Percentiles rank a stretch among this genome's conserved stretches.
These are phyloP conservation scores for Nidula niveotomentosa DNA, from an alignment of 1,284 basidiomycete genomes.

Conservation along the genomic window DNA sequence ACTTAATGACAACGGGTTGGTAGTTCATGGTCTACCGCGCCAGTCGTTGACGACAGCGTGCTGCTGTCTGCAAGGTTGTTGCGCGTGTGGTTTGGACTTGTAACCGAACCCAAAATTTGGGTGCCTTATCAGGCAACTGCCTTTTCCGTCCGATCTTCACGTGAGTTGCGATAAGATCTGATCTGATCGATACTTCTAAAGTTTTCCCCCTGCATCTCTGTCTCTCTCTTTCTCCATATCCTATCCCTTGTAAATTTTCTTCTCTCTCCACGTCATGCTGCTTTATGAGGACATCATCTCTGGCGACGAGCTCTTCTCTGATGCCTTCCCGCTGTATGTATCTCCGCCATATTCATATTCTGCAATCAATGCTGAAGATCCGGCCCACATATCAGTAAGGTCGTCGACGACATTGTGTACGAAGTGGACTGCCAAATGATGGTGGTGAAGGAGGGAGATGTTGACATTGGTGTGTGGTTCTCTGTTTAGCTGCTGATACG, in stretches of 20 bases:
- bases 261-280: conserved; percentile 54
- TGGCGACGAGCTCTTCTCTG: conserved; percentile 94
- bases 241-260: conserved; percentile 22
- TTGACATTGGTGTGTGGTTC: conserved; percentile 81
- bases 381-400: conserved; percentile 55
- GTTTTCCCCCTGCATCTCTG: conserved; percentile 8
- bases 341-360: not conserved
- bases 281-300: conserved; percentile 77
- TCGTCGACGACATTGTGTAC: conserved; percentile 82
- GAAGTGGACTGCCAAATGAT: conserved; percentile 89
- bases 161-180: conserved; percentile 8
- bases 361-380: not conserved
- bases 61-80: no score
- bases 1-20: conserved; percentile 69
- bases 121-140: not conserved
- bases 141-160: conserved; percentile 8
- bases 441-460: conserved; percentile 77
- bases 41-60: no score
- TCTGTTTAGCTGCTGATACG: not conserved
- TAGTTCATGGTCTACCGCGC: conserved; percentile 60
- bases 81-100: not conserved
- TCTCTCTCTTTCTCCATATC: conserved; percentile 15
- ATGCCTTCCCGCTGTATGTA: conserved; percentile 84
- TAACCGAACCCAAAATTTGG: not conserved
- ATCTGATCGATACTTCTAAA: conserved; percentile 26